phyloP scores from a whole-genome alignment of 345 rosid species.

The Microthlaspi erraticum region DNA sequence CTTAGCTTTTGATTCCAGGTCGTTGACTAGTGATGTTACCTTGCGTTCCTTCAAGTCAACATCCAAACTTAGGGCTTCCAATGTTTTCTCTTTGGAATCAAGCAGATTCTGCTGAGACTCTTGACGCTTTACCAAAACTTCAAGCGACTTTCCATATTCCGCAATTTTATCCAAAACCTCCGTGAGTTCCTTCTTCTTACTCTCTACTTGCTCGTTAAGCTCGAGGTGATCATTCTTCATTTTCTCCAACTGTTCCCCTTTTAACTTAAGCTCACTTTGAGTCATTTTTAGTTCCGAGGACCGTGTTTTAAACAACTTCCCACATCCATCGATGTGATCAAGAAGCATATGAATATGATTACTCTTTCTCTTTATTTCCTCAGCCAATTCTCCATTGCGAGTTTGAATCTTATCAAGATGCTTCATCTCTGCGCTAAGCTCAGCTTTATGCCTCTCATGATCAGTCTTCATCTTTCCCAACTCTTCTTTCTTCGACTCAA shows the following conservation, averaged over 20 bases:
- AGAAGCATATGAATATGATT: not conserved
- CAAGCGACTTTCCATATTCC: not conserved
- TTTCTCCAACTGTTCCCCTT: no score
- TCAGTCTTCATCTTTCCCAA: conserved; percentile 19
- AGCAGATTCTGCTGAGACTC: conserved; percentile 28
- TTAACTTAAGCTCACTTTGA: no score
- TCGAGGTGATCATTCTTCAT: no score
- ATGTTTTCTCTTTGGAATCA: conserved; percentile 23
- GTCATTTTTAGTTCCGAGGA: not conserved
- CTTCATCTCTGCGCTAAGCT: conserved; percentile 13
- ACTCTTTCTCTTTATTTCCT: conserved; percentile 14
- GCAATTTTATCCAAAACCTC: no score
- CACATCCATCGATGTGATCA: not conserved
- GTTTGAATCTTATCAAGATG: conserved; percentile 4
- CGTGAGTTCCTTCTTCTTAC: no score
- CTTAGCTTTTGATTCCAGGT: conserved; percentile 20
- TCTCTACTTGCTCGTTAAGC: no score
- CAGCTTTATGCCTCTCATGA: not conserved
- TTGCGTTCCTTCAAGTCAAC: not conserved
- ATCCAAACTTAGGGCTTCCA: conserved; percentile 1
- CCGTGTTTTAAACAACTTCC: conserved; percentile 6
- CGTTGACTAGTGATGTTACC: conserved; percentile 9
- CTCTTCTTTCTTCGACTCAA: conserved; percentile 13
- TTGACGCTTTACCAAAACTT: not conserved
- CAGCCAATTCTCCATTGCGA: conserved; percentile 15